Base-by-base conservation (phyloP, 768 basidiomycete species). In the Kwoniella sp. region DNA sequence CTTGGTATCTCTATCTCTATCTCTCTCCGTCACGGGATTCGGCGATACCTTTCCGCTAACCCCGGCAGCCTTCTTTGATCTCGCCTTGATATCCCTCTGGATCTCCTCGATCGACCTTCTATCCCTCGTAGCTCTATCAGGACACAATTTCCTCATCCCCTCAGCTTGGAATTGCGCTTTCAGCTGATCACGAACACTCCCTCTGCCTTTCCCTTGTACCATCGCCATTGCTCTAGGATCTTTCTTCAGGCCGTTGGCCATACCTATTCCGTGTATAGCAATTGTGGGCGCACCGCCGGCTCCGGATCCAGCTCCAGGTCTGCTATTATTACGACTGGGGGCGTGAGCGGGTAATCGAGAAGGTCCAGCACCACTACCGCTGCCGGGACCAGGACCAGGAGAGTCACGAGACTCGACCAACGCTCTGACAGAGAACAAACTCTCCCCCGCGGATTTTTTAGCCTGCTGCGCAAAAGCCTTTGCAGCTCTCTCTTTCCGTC, bases 91-190 rank as follows among this genome's bases (percentile, higher is more conserved):
- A 53, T 74, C 73, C 62, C 55, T 63, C 25, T 68, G 66, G 33
- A 74, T 74, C 64, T 74, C 68, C 55, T 71, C 73, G 37, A 72
- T 70, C 3, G 70, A 67, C 63, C 73, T 60, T 44, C 68, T 44
- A 58, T 74, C 73, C 58, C 73, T 60, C 13, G 62, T 70, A 5
- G 57, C 63, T 49, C 70, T 53, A 63, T 71, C 70, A 26, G 70
- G 66, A 55, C 68, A 69, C 15, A 74, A 48, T 26, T 68, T 68
- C 26, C 64, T 60, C 64, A 74, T 12, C 15, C 60, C 67, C 5
- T 62, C 68, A 13, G 54, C 63, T 19, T 27, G 44, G 25, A 54
- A 60, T 29, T 47, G 47, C 36, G 52, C 64, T 47, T 68, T 61
- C 21, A 64, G 37, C 29, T 52, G 40, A 40, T 59, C 51, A 7